phyloP scores from a whole-genome alignment of 805 yeast species.

The Spathaspora arborariae region DNA sequence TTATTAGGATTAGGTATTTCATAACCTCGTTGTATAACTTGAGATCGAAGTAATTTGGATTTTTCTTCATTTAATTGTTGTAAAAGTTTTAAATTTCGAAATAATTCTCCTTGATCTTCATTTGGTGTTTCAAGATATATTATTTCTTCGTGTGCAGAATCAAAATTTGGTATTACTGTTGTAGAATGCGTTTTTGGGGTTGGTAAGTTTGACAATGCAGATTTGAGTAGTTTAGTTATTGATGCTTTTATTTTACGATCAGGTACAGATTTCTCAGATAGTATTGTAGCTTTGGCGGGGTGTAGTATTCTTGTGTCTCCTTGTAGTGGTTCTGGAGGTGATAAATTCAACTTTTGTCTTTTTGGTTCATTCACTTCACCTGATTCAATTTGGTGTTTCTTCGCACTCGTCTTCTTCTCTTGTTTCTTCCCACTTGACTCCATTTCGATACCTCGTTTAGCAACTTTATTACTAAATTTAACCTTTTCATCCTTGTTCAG shows the following conservation, averaged over 20 bases:
- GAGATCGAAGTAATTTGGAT: slow-evolving; percentile 39
- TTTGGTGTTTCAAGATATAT: background rate
- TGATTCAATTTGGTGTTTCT: no score
- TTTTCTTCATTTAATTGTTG: slow-evolving; percentile 24
- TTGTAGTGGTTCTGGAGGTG: slow-evolving; percentile 15
- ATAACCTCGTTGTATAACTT: slow-evolving; percentile 43
- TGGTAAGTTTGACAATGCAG: slow-evolving; percentile 27
- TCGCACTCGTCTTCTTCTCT: slow-evolving; percentile 16
- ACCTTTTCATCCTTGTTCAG: slow-evolving; percentile 33
- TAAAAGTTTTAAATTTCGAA: slow-evolving; percentile 18
- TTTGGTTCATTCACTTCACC: slow-evolving; percentile 19
- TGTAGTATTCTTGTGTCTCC: slow-evolving; percentile 22
- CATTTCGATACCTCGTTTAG: slow-evolving; percentile 41
- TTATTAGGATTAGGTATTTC: slow-evolving; percentile 30
- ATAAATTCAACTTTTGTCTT: slow-evolving; percentile 24
- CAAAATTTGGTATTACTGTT: slow-evolving; percentile 28
- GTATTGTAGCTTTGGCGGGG: no score
- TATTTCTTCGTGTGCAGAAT: slow-evolving; percentile 17
- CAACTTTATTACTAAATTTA: slow-evolving; percentile 43
- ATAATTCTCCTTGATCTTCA: slow-evolving; percentile 24
- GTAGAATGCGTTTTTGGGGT: slow-evolving; percentile 35
- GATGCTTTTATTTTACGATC: slow-evolving; percentile 9
- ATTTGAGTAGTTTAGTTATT: slow-evolving; percentile 8
- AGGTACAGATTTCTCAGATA: no score
- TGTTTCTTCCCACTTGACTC: slow-evolving; percentile 16